A percentile compares a stretch with the other conserved stretches of the same genome.
These are phyloP conservation scores for Jamesozyma piceae DNA, from an alignment of 805 yeast species.

Conservation along the genomic window DNA sequence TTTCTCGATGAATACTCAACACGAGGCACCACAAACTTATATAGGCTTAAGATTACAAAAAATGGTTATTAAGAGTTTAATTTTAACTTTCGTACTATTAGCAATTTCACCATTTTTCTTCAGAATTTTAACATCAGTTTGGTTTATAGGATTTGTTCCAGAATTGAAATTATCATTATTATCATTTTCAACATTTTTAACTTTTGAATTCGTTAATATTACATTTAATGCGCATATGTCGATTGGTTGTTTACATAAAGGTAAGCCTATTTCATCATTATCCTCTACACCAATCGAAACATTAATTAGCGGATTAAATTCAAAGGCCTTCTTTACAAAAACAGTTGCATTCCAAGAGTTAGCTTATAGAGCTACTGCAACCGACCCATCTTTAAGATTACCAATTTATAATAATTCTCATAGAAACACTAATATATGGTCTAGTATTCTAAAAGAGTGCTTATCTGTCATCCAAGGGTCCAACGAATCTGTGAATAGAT, in stretches of 20 bases:
- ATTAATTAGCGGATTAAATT: slow-evolving; percentile 52
- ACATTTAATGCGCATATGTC: slow-evolving; percentile 57
- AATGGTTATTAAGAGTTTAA: slow-evolving; percentile 30
- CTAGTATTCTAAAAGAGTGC: slow-evolving; percentile 51
- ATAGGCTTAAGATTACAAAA: slow-evolving; percentile 22
- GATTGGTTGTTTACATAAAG: slow-evolving; percentile 63
- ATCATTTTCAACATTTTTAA: slow-evolving; percentile 31
- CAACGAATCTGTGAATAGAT: slow-evolving; percentile 30
- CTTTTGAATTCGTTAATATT: slow-evolving; percentile 50
- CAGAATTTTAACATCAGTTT: slow-evolving; percentile 34
- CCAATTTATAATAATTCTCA: slow-evolving; percentile 45
- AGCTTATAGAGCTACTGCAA: slow-evolving; percentile 49
- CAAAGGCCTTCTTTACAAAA: slow-evolving; percentile 40
- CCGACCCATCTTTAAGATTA: slow-evolving; percentile 39
- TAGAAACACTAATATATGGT: slow-evolving; percentile 45
- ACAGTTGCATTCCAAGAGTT: slow-evolving; percentile 70
- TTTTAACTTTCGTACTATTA: slow-evolving; percentile 14
- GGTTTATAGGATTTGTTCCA: slow-evolving; percentile 26
- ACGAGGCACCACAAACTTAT: slow-evolving; percentile 32
- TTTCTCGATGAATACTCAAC: slow-evolving; percentile 34
- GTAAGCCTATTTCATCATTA: slow-evolving; percentile 46
- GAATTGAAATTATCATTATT: slow-evolving; percentile 26
- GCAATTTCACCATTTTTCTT: slow-evolving; percentile 20
- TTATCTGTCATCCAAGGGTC: slow-evolving; percentile 43
- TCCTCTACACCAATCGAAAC: slow-evolving; percentile 56